Evolutionary conservation across 2,329 filamentous ascomycete species (phyloP), one percentile per base, ranked within the genome.

Genomic region (Alternaria angustiovoidea): DNA sequence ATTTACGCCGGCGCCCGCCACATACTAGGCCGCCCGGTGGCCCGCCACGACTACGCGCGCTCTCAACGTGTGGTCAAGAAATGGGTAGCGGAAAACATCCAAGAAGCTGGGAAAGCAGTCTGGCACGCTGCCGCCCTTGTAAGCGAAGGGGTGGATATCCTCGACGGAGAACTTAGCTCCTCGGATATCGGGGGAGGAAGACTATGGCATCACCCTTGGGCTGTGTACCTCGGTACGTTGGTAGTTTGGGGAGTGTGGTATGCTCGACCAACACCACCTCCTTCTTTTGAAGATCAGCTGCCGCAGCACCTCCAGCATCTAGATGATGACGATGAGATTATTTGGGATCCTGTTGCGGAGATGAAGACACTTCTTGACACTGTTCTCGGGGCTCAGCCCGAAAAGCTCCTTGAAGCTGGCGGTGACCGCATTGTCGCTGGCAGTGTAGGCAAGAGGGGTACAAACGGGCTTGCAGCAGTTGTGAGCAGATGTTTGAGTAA

Each of bases 171-270:
- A 24, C 52, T 62, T 0, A 54, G 54, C 4, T 55, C 42, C 9
- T 49, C 52, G n/a, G 81, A 85, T 36, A 83, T 82, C 58, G 84
- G 86, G 20, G 80, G 83, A 2, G 64, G 63, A 26, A 83, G 85
- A 43, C 75, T 85, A 0, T 88, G 88, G 68, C 86, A 89, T 66
- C 86, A 88, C 18, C 85, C 86, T 0, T 89, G 87, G 87, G 86
- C 85, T 62, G 69, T 89, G 12, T 89, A 88, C 65, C 76, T 89
- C 1, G 85, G 85, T 0, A 87, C 86, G 0, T 67, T 89, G 41
- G 84, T 85, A 0, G 82, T 84, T 32, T 89, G 87, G 86, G 82
- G 83, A 0, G 87, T 86, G 54, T 85, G 87, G 66, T 83, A 85
- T 51, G 77, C 78, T 34, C 61, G 70, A 7, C 74, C 75, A 16